Percentiles rank a stretch among this genome's conserved stretches.
These are phyloP conservation scores for Candida loeiensis DNA, from an alignment of 805 yeast species.

Conservation along the genomic window DNA sequence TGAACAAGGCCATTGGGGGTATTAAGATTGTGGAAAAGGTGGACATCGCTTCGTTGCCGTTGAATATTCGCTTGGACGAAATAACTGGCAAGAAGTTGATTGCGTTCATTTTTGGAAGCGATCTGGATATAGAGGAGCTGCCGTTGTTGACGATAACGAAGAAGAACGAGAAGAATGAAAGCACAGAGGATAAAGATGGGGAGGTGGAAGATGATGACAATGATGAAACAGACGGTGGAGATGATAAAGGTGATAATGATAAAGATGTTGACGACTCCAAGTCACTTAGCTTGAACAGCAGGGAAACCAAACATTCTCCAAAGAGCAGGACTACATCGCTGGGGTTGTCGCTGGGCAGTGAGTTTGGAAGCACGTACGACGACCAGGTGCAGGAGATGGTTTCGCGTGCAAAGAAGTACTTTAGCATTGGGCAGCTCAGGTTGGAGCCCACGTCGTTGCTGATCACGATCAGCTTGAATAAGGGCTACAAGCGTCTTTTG, in stretches of 20 bases:
- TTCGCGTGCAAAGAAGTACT: constrained; percentile 65
- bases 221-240: background rate
- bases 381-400: constrained; percentile 58
- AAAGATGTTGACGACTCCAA: too few species aligned
- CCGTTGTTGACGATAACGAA: constrained; percentile 14
- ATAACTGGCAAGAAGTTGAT: constrained; percentile 37
- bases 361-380: constrained; percentile 16
- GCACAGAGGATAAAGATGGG: constrained; percentile 11
- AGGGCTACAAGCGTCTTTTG: constrained; percentile 32
- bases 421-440: constrained; percentile 60
- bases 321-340: background rate
- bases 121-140: constrained; percentile 20
- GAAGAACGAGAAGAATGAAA: constrained; percentile 9
- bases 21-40: constrained; percentile 38
- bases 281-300: too few species aligned
- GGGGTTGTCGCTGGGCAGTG: constrained; percentile 5
- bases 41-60: constrained; percentile 35
- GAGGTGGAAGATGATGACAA: background rate
- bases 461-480: constrained; percentile 34
- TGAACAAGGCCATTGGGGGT: constrained; percentile 42
- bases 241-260: background rate
- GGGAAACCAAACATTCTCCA: background rate
- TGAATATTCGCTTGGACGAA: constrained; percentile 37
- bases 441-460: constrained; percentile 24
- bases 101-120: constrained; percentile 33